Conservation (phyloP, 257 asterid species). For the Hygrophila difformis region DNA sequence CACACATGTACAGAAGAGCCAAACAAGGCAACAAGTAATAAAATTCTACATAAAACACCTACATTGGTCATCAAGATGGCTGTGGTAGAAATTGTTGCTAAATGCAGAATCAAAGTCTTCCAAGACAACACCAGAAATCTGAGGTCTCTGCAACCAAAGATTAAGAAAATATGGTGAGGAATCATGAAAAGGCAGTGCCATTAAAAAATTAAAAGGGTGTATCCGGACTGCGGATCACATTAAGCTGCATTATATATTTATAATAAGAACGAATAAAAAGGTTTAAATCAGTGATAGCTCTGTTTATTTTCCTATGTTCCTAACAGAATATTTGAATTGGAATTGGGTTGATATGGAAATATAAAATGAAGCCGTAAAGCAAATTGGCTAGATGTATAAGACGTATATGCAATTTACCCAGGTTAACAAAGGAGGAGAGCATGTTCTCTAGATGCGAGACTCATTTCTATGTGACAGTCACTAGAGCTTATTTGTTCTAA, state of each 20-base stretch:
- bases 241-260: neutral
- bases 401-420: neutral
- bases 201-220: neutral
- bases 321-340: neutral
- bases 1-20: constrained; percentile 15
- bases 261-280: neutral
- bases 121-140: constrained; percentile 73
- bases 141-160: constrained; percentile 54
- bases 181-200: constrained; percentile 1
- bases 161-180: constrained; percentile 10
- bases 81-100: constrained; percentile 84
- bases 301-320: neutral
- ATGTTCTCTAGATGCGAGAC: too few relatives aligned
- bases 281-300: neutral
- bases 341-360: too few relatives aligned
- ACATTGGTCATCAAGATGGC: constrained; percentile 89
- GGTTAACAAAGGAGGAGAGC: too few relatives aligned
- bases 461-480: too few relatives aligned
- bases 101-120: constrained; percentile 88
- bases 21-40: constrained; percentile 13
- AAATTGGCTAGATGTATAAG: neutral
- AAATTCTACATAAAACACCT: too few relatives aligned
- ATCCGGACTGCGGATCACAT: constrained; percentile 5
- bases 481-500: too few relatives aligned
- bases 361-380: neutral